Percentiles rank a stretch among this genome's conserved stretches.
phyloP scores from a whole-genome alignment of 306 rosid species.

The Cicer bijugum region DNA sequence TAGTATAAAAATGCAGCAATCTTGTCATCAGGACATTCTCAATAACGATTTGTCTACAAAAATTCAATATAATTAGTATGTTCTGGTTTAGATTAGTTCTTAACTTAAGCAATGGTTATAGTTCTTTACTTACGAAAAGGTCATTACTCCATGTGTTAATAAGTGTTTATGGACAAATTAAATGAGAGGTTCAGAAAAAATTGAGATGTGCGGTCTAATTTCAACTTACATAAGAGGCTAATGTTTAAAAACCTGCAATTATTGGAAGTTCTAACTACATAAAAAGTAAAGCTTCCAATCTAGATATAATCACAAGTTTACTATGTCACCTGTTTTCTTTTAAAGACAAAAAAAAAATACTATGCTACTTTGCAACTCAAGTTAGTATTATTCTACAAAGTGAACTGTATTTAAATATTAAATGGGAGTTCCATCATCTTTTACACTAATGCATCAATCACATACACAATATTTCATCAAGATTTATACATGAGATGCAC shows the following conservation, averaged over 20 bases:
- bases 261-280: not conserved
- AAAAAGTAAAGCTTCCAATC: not conserved
- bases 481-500: not conserved
- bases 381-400: not conserved
- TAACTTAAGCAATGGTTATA: not conserved
- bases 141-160: not conserved
- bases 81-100: not conserved
- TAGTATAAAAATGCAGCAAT: slow-evolving; percentile 15
- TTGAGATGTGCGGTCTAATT: not conserved
- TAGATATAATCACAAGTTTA: not conserved
- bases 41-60: not conserved
- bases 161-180: not conserved
- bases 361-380: not conserved
- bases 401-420: slow-evolving; percentile 5
- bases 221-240: not conserved
- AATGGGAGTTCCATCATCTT: not conserved
- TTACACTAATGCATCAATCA: slow-evolving; percentile 18
- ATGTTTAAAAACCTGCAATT: not conserved
- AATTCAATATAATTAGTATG: slow-evolving; percentile 2
- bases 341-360: not conserved
- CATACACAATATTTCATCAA: slow-evolving; percentile 9
- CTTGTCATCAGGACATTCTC: slow-evolving; percentile 13
- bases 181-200: not conserved
- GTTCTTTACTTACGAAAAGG: not conserved
- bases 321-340: not conserved